phyloP scores from a whole-genome alignment of 1,284 basidiomycete species.

The Farysia itapuensis region DNA sequence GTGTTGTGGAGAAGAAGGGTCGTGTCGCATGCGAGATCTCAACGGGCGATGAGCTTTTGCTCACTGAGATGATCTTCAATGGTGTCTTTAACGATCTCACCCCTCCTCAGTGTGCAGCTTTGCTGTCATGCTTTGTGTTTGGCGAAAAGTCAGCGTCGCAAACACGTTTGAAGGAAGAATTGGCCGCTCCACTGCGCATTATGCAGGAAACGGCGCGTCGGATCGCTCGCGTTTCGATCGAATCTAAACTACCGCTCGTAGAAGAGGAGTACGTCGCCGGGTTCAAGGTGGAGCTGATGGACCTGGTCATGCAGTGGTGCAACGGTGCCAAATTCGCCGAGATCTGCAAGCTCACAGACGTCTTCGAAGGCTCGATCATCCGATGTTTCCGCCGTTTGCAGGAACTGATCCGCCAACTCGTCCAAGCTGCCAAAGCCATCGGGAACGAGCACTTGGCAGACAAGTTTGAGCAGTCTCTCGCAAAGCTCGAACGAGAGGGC shows the following conservation, averaged over 20 bases:
- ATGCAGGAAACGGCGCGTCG: slow-evolving; percentile 93
- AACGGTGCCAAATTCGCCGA: slow-evolving; percentile 93
- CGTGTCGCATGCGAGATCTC: slow-evolving; percentile 98
- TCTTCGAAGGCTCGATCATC: slow-evolving; percentile 81
- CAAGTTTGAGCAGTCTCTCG: slow-evolving; percentile 51
- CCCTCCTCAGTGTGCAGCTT: slow-evolving; percentile 88
- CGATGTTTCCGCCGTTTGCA: slow-evolving; percentile 90
- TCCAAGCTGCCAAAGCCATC: slow-evolving; percentile 89
- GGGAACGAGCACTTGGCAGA: slow-evolving; percentile 83
- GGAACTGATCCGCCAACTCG: slow-evolving; percentile 94
- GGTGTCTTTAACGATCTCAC: slow-evolving; percentile 87
- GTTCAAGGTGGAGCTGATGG: slow-evolving; percentile 99
- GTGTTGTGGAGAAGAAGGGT: slow-evolving; percentile 97
- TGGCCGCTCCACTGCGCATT: slow-evolving; percentile 83
- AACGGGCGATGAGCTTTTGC: slow-evolving; percentile 90
- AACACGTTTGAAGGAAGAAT: slow-evolving; percentile 80
- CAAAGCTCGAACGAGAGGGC: slow-evolving; percentile 52
- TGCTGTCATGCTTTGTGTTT: slow-evolving; percentile 96
- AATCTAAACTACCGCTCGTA: slow-evolving; percentile 81
- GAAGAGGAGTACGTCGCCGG: slow-evolving; percentile 93
- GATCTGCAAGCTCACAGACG: slow-evolving; percentile 94
- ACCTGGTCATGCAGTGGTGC: slow-evolving; percentile 95
- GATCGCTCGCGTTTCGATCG: slow-evolving; percentile 93
- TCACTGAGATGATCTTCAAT: slow-evolving; percentile 97
- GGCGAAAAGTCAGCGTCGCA: slow-evolving; percentile 71